Conservation (phyloP, 2,329 filamentous ascomycete species). For the Cadophora malorum region DNA sequence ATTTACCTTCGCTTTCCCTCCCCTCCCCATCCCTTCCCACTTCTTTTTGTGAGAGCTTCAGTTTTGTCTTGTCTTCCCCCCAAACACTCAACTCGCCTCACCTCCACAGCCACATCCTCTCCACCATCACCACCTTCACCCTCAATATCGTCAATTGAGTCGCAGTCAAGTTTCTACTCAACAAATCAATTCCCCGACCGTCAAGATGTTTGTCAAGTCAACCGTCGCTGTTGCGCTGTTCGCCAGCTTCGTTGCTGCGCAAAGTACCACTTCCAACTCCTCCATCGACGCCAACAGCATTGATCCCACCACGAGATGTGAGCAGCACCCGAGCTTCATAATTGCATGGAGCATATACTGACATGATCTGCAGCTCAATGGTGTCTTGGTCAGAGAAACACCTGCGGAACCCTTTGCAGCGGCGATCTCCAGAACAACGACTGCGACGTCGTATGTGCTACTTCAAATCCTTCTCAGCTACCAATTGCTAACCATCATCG, state of each 20-base stretch:
- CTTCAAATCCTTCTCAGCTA: not conserved
- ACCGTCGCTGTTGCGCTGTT: conserved; percentile 40
- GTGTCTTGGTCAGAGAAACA: conserved; percentile 64
- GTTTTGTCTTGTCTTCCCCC: conserved; percentile 7
- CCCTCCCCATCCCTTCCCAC: not conserved
- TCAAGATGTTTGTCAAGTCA: conserved; percentile 43
- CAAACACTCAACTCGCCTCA: conserved; percentile 9
- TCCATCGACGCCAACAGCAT: conserved; percentile 41
- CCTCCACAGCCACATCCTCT: conserved; percentile 12
- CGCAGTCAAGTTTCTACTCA: conserved; percentile 6
- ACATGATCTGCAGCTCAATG: conserved; percentile 52
- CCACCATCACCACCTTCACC: conserved; percentile 22
- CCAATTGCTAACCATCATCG: conserved; percentile 22
- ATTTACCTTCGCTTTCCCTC: conserved; percentile 14
- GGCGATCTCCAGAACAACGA: conserved; percentile 55
- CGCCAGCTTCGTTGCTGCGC: conserved; percentile 38
- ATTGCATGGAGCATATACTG: conserved; percentile 24
- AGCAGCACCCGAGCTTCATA: conserved; percentile 8
- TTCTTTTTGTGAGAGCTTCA: not conserved
- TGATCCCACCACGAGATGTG: conserved; percentile 34
- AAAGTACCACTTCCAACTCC: conserved; percentile 33
- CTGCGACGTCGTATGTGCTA: conserved; percentile 61
- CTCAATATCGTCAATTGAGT: conserved; percentile 32
- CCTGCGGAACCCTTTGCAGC: conserved; percentile 65
- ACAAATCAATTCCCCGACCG: conserved; percentile 15